phyloP scores from a whole-genome alignment of 2,329 filamentous ascomycete genomes.

The Pseudophaeomoniella oleicola region DNA sequence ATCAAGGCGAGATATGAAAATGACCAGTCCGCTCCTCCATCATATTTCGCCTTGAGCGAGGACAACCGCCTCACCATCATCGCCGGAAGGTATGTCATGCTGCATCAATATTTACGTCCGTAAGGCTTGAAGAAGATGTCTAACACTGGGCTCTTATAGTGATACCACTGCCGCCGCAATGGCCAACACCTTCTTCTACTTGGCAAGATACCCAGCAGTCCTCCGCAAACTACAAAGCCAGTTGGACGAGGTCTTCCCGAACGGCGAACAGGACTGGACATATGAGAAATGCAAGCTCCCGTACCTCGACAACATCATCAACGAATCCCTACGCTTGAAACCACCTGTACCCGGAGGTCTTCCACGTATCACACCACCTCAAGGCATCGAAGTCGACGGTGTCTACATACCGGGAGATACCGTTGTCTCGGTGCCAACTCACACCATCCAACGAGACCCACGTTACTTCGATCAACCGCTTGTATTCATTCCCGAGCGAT shows the following conservation, averaged over 20 bases:
- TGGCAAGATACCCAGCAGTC: conserved; percentile 17
- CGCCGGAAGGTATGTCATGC: too few relatives aligned
- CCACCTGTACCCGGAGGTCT: conserved; percentile 21
- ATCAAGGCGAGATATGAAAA: conserved; percentile 23
- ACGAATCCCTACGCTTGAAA: conserved; percentile 23
- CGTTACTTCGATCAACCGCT: conserved; percentile 7
- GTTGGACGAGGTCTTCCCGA: conserved; percentile 16
- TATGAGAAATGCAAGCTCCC: conserved; percentile 8
- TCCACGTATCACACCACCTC: conserved; percentile 21
- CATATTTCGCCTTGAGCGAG: conserved; percentile 6
- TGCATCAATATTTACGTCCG: too few relatives aligned
- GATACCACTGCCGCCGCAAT: conserved; percentile 21
- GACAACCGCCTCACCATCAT: conserved; percentile 5
- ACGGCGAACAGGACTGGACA: conserved; percentile 3
- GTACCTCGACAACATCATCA: conserved; percentile 15
- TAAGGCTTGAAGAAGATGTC: too few relatives aligned
- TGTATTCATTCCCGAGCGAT: conserved; percentile 19
- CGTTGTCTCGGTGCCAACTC: conserved; percentile 11
- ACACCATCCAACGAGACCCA: conserved; percentile 13
- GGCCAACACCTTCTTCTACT: conserved; percentile 16
- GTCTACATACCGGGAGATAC: conserved; percentile 18
- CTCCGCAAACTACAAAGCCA: conserved; percentile 16
- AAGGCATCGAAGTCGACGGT: conserved; percentile 15
- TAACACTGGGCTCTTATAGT: too few relatives aligned
- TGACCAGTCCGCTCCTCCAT: conserved; percentile 19